phyloP scores from a whole-genome alignment of 225 moss, liverwort and hornwort species.

The Neckera pumila region DNA sequence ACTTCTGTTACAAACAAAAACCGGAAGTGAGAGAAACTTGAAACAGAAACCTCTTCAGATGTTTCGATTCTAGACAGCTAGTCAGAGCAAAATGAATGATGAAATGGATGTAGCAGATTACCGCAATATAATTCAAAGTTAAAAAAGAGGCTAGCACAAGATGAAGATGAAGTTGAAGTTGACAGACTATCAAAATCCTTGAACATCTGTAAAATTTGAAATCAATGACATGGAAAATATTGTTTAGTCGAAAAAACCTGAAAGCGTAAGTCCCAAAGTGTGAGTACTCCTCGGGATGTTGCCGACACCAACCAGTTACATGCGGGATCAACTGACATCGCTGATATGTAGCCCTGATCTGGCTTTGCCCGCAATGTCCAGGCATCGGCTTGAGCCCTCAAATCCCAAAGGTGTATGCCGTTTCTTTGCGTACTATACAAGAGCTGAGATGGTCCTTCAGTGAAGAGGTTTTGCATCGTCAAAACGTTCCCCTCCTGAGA shows the following conservation, averaged over 20 bases:
- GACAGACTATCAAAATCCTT: not conserved
- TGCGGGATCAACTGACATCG: slow-evolving; percentile 68
- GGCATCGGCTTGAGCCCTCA: slow-evolving; percentile 61
- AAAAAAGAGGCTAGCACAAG: not conserved
- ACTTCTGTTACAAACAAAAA: not conserved
- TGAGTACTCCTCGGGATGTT: slow-evolving; percentile 85
- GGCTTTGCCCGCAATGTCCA: slow-evolving; percentile 77
- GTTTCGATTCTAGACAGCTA: not conserved
- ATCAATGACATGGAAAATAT: not conserved
- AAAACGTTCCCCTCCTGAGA: slow-evolving; percentile 82
- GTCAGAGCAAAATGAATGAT: not conserved
- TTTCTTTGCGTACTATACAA: slow-evolving; percentile 84
- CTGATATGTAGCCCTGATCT: slow-evolving; percentile 74
- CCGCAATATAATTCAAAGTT: not conserved
- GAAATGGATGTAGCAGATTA: not conserved
- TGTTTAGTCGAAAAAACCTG: slow-evolving; percentile 27
- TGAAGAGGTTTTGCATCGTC: slow-evolving; percentile 67
- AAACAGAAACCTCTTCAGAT: not conserved
- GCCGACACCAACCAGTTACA: slow-evolving; percentile 92
- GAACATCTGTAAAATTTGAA: not conserved
- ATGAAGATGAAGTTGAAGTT: not conserved
- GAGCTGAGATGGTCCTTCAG: slow-evolving; percentile 71
- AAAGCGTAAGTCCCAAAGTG: slow-evolving; percentile 94
- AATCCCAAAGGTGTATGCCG: slow-evolving; percentile 81
- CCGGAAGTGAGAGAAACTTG: not conserved